Evolutionary conservation across 2,329 filamentous ascomycete species (phyloP).

Genomic region (Diaporthe longicolla): DNA sequence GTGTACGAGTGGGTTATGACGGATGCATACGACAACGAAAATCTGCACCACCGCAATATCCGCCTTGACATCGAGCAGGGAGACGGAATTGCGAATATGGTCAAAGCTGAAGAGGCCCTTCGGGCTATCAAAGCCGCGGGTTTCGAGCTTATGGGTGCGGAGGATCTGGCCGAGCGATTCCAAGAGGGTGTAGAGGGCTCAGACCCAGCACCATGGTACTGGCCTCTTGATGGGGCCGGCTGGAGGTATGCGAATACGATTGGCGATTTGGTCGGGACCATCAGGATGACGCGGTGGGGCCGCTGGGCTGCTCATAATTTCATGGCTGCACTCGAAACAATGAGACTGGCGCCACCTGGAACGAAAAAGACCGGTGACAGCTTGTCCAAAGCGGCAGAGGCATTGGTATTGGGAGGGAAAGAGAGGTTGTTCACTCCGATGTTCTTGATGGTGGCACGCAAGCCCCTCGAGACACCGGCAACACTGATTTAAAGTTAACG

Average conservation of each 20-base stretch:
- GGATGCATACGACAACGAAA: slow-evolving; percentile 78
- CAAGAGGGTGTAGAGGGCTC: slow-evolving; percentile 27
- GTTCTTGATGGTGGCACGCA: slow-evolving; percentile 42
- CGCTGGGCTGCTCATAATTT: slow-evolving; percentile 75
- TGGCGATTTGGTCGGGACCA: slow-evolving; percentile 39
- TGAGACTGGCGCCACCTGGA: slow-evolving; percentile 75
- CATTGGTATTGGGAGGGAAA: slow-evolving; percentile 40
- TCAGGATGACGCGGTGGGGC: slow-evolving; percentile 79
- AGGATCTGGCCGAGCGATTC: slow-evolving; percentile 77
- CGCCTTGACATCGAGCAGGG: slow-evolving; percentile 83
- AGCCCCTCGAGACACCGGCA: slow-evolving; percentile 25
- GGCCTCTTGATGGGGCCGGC: slow-evolving; percentile 42
- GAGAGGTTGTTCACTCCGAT: slow-evolving; percentile 41
- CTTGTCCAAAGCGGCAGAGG: slow-evolving; percentile 68
- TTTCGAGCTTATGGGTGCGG: slow-evolving; percentile 76
- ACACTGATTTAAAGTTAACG: neutral
- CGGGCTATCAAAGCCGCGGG: slow-evolving; percentile 77
- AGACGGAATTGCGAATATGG: slow-evolving; percentile 85
- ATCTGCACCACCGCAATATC: slow-evolving; percentile 77
- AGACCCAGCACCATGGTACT: slow-evolving; percentile 81
- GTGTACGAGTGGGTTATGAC: slow-evolving; percentile 89
- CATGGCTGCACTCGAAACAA: slow-evolving; percentile 74
- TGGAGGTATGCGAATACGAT: slow-evolving; percentile 39
- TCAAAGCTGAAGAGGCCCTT: slow-evolving; percentile 76
- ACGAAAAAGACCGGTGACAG: slow-evolving; percentile 84